Evolutionary conservation across 1,139 yeast genomes (phyloP), one percentile per base, ranked within the genome.

Genomic region (Yamadazyma dendronema): DNA sequence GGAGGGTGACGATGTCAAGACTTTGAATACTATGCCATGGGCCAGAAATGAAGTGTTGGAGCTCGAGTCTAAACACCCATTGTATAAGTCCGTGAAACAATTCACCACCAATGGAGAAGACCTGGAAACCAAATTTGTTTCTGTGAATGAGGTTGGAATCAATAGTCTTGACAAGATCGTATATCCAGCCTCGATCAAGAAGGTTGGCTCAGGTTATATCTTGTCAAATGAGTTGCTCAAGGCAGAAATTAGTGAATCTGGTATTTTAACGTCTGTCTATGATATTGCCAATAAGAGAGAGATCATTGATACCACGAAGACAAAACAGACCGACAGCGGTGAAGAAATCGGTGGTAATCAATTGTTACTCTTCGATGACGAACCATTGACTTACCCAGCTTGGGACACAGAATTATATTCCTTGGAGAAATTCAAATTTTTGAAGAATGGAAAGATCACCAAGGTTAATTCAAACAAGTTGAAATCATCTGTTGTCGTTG

Each of bases 351-450:
- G 88, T 25, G 96, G 89, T 25, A 86, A 87, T 53, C 95, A 85
- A 57, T 81, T 79, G 48, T 77, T 87, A 2, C 56, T 92, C 39
- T 85, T 85, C 53, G 92, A 89, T 47, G 97, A 92, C 58, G 86
- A 88, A 46, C 97, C 97, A 10, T 67, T 88, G 53, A 81, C 75
- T 41, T 90, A 82, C 79, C 96, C 90, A 34, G 97, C 97, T 2
- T 92, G 98, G 97, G 97, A 92, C 57, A 90, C 97, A 0, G 98
- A 92, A 56, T 72, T 89, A 42, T 92, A 78, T 57, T 84, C 95
- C 0, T 73, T 85, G 46, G 84, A 82, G 48, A 85, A 83, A 47
- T 79, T 75, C 54, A 67, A 69, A 39, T 79, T 81, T 46, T 53
- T 72, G 42, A 46, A 50, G 7, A 47, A 51, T 66, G 56, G 76